Evolutionary conservation across 2,329 filamentous ascomycete genomes (phyloP).

Genomic region (Colletotrichum sp.): DNA sequence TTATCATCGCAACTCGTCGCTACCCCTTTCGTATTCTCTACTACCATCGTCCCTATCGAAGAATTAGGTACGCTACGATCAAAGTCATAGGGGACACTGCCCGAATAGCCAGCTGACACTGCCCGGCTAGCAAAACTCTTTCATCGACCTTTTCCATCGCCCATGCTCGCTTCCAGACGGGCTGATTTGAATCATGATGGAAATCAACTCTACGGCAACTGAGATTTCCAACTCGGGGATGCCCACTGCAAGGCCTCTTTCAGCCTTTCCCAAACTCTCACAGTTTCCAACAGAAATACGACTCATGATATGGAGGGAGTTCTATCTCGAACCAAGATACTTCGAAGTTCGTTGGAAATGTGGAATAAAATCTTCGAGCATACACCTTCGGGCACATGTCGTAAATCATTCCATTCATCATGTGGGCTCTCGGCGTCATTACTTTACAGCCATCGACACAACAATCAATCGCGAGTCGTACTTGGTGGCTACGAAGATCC

Average conservation of each 20-base stretch:
- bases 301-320: neutral
- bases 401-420: neutral
- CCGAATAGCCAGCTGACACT: neutral
- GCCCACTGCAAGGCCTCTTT: neutral
- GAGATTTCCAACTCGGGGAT: neutral
- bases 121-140: neutral
- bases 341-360: neutral
- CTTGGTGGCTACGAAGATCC: neutral
- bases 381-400: neutral
- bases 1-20: neutral
- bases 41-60: accelerated
- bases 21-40: neutral
- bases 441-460: neutral
- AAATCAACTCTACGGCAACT: neutral
- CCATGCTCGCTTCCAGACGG: neutral
- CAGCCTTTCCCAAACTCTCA: neutral
- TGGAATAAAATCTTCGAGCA: neutral
- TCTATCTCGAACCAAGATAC: neutral
- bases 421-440: neutral
- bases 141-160: neutral
- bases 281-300: neutral
- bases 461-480: neutral
- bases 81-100: neutral
- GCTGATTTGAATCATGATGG: neutral
- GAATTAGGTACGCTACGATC: neutral